Conservation (phyloP, 495 filamentous ascomycete species). For the Penicillium verhagenii region DNA sequence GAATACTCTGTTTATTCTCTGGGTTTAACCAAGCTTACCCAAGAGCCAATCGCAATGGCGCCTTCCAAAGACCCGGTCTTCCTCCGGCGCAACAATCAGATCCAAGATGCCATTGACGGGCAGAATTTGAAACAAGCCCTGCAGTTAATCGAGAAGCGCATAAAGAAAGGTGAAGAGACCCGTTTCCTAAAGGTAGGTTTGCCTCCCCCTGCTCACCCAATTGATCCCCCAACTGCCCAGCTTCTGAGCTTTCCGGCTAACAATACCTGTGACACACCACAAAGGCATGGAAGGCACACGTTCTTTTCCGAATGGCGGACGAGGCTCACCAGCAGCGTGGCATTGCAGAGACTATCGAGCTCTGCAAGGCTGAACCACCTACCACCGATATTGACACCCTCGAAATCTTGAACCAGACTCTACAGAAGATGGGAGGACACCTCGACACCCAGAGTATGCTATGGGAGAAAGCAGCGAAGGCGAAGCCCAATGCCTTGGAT, state of each 20-base stretch:
- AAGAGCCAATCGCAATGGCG: conserved; percentile 22
- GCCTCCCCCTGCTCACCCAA: neutral
- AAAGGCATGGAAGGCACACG: conserved; percentile 56
- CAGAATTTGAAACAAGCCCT: conserved; percentile 58
- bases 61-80: conserved; percentile 44
- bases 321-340: conserved; percentile 43
- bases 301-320: conserved; percentile 47
- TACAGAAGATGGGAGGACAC: conserved; percentile 34
- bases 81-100: conserved; percentile 56
- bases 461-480: conserved; percentile 58
- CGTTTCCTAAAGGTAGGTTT: conserved; percentile 37
- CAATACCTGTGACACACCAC: conserved; percentile 2
- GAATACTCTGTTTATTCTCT: neutral
- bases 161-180: conserved; percentile 59
- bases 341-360: conserved; percentile 44
- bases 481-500: conserved; percentile 47
- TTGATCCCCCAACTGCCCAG: neutral
- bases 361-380: conserved; percentile 48
- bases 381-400: conserved; percentile 51
- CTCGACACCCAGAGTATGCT: conserved; percentile 35
- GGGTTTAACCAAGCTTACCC: neutral
- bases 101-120: conserved; percentile 57
- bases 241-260: neutral
- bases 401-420: conserved; percentile 42
- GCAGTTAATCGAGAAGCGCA: conserved; percentile 57